A percentile compares a stretch with the other conserved stretches of the same genome.
phyloP scores from a whole-genome alignment of 2,329 filamentous ascomycete species.

The Passalora sequoiae region DNA sequence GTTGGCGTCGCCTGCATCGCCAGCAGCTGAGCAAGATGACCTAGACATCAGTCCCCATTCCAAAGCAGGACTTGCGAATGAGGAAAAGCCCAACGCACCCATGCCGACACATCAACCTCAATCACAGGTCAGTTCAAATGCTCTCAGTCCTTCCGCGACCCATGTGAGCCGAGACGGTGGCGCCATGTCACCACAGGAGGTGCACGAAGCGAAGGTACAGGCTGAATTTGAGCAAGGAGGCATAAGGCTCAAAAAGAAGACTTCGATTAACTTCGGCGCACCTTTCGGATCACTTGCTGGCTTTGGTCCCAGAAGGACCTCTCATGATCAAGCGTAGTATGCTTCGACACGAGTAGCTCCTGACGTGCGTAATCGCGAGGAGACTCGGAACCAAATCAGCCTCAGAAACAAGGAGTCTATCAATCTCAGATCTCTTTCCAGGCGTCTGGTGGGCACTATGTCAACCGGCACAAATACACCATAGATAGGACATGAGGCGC shows the following conservation, averaged over 20 bases:
- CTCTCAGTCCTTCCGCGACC: constrained; percentile 14
- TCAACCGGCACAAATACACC: neutral
- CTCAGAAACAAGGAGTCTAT: neutral
- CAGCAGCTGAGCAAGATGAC: constrained; percentile 3
- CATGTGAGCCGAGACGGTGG: constrained; percentile 11
- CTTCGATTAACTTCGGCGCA: constrained; percentile 35
- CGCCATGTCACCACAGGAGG: constrained; percentile 21
- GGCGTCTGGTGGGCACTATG: neutral
- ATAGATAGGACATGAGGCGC: neutral
- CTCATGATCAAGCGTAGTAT: constrained; percentile 14
- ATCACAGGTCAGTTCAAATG: constrained; percentile 15
- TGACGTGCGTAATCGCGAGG: neutral
- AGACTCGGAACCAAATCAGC: neutral
- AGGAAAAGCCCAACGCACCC: constrained; percentile 13
- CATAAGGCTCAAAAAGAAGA: constrained; percentile 35
- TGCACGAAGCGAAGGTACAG: constrained; percentile 25
- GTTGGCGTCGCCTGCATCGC: constrained; percentile 24
- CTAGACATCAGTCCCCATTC: constrained; percentile 8
- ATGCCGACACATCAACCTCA: constrained; percentile 5
- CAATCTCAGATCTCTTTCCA: neutral
- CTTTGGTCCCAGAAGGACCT: constrained; percentile 24
- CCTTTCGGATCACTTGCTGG: constrained; percentile 34
- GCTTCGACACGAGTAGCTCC: neutral
- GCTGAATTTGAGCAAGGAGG: constrained; percentile 30
- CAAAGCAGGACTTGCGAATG: constrained; percentile 2